phyloP scores from a whole-genome alignment of 176 grass and related monocot genomes.

The Leersia perrieri region DNA sequence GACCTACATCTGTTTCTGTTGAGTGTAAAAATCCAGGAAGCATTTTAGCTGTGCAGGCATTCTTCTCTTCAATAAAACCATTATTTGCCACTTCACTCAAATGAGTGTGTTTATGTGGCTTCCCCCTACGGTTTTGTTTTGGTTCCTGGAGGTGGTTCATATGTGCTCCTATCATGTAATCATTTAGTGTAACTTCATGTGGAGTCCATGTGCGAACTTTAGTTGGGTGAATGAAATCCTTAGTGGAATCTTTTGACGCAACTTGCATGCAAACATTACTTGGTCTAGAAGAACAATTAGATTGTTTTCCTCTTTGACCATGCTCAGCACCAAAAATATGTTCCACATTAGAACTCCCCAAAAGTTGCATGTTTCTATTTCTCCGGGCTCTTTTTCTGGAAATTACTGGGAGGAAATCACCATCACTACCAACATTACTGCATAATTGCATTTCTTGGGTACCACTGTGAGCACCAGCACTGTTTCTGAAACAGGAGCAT shows the following conservation, averaged over 20 bases:
- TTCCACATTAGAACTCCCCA: not conserved
- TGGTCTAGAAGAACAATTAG: conserved; percentile 6
- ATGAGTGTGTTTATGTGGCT: not conserved
- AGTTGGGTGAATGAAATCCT: not conserved
- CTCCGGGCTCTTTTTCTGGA: not conserved
- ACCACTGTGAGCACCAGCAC: not conserved
- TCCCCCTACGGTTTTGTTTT: conserved; percentile 33
- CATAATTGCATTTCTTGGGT: not conserved
- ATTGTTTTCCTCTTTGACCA: conserved; percentile 16
- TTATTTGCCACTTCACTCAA: not conserved
- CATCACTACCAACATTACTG: not conserved
- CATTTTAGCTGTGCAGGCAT: not conserved
- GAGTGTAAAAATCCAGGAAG: not conserved
- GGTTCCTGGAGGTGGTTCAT: not conserved
- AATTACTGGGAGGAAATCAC: not conserved
- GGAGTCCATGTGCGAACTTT: conserved; percentile 6
- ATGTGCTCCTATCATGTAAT: conserved; percentile 26
- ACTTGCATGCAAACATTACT: not conserved
- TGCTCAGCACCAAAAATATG: not conserved
- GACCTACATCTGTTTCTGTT: not conserved
- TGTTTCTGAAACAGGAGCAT: not conserved
- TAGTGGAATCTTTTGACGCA: conserved; percentile 1
- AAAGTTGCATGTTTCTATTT: not conserved
- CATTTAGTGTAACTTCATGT: conserved; percentile 14
- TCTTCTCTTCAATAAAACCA: not conserved